Percentiles rank a stretch among this genome's conserved stretches.
Conservation (phyloP, 441 rosid genomes). For the Populus tomentosa region DNA sequence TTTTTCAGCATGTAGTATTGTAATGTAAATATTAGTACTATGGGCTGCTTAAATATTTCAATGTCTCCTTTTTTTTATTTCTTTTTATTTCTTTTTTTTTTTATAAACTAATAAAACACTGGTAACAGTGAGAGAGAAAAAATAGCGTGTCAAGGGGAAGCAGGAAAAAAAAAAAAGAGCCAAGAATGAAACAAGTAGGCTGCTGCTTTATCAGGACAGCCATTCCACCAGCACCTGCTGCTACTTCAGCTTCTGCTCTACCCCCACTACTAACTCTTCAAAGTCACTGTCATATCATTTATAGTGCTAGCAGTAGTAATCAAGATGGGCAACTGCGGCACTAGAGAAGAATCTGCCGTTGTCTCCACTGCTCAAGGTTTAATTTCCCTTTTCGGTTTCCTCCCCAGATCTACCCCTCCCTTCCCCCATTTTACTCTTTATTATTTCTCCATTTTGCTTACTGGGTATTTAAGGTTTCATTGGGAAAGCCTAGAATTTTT, state of each 20-base stretch:
- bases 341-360: slow-evolving; percentile 89
- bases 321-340: slow-evolving; percentile 91
- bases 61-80: not conserved
- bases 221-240: not conserved
- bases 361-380: slow-evolving; percentile 86
- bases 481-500: not conserved
- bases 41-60: not conserved
- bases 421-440: not conserved
- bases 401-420: not conserved
- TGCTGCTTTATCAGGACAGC: slow-evolving; percentile 22
- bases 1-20: not conserved
- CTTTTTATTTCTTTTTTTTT: not conserved
- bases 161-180: not conserved
- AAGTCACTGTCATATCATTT: slow-evolving; percentile 11
- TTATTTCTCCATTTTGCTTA: not conserved
- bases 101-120: slow-evolving; percentile 3
- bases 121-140: not conserved
- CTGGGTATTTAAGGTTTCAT: not conserved
- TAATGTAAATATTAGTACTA: not conserved
- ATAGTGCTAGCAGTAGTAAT: not conserved
- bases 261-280: not conserved
- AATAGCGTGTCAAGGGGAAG: not conserved
- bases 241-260: not conserved
- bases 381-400: not conserved
- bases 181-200: slow-evolving; percentile 33